phyloP scores from a whole-genome alignment of 1,284 basidiomycete genomes.

The Austroboletus olivaceoglutinosus region DNA sequence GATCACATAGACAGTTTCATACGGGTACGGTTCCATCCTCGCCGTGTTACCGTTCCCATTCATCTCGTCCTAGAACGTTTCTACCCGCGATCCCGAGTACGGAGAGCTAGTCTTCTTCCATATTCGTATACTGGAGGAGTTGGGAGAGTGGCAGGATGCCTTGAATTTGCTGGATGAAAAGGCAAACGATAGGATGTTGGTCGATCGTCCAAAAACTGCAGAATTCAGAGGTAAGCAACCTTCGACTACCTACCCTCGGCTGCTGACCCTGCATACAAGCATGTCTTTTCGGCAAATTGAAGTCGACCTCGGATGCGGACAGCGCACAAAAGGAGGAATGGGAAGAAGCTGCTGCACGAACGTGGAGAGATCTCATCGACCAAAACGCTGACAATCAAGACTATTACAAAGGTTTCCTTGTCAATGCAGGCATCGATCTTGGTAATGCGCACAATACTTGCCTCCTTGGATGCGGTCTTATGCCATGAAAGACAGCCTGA shows the following conservation, averaged over 20 bases:
- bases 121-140: constrained; percentile 74
- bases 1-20: constrained; percentile 65
- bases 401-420: constrained; percentile 78
- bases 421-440: constrained; percentile 63
- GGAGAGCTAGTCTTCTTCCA: constrained; percentile 87
- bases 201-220: constrained; percentile 70
- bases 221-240: constrained; percentile 62
- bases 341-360: constrained; percentile 36
- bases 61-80: constrained; percentile 55
- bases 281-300: constrained; percentile 66
- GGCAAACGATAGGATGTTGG: constrained; percentile 62
- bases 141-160: constrained; percentile 65
- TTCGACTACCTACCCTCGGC: not conserved
- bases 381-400: constrained; percentile 84
- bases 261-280: constrained; percentile 44
- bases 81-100: constrained; percentile 80
- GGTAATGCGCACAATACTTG: constrained; percentile 42
- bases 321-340: constrained; percentile 24
- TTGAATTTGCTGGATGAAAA: constrained; percentile 63
- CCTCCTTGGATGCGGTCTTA: constrained; percentile 6
- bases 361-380: constrained; percentile 80
- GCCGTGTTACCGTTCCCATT: not conserved
- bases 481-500: constrained; percentile 36
- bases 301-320: constrained; percentile 64
- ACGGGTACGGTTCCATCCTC: constrained; percentile 40